Evolutionary conservation across 305 asterid genomes (phyloP).

Genomic region (Plantago lanceolata): DNA sequence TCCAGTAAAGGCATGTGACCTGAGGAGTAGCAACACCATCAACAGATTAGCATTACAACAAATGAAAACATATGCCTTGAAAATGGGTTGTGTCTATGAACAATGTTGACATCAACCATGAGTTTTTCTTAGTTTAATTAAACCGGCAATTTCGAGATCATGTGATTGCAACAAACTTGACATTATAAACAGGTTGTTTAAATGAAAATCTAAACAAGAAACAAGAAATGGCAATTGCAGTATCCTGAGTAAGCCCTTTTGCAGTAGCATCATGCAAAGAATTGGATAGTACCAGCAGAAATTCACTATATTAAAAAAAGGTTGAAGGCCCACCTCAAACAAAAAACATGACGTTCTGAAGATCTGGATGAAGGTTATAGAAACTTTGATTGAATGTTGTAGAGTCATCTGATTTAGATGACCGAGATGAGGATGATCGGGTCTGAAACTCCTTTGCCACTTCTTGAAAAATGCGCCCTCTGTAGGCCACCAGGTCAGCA

Average conservation of each 20-base stretch:
- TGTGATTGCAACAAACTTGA: too few relatives aligned
- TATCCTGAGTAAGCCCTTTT: not conserved
- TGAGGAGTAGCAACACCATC: not conserved
- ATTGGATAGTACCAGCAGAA: not conserved
- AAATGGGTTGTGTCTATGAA: too few relatives aligned
- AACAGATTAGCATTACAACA: too few relatives aligned
- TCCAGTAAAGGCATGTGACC: too few relatives aligned
- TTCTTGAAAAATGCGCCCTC: slow-evolving; percentile 62
- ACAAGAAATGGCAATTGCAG: not conserved
- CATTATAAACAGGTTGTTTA: too few relatives aligned
- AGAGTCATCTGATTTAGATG: slow-evolving; percentile 17
- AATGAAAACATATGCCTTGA: too few relatives aligned
- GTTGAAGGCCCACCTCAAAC: slow-evolving; percentile 30
- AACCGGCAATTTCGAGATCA: not conserved
- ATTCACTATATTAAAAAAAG: not conserved
- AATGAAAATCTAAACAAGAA: not conserved
- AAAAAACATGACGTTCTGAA: slow-evolving; percentile 49
- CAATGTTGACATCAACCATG: not conserved
- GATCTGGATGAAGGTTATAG: slow-evolving; percentile 41
- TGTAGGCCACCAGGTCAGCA: slow-evolving; percentile 63
- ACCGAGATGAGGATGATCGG: slow-evolving; percentile 3
- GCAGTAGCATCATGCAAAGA: not conserved
- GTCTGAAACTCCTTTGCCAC: slow-evolving; percentile 41
- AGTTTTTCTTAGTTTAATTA: not conserved
- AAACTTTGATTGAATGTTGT: slow-evolving; percentile 34